These are phyloP conservation scores for Fusarium newnesense DNA, from an alignment of 2,329 filamentous ascomycete genomes.

Conservation along the genomic window DNA sequence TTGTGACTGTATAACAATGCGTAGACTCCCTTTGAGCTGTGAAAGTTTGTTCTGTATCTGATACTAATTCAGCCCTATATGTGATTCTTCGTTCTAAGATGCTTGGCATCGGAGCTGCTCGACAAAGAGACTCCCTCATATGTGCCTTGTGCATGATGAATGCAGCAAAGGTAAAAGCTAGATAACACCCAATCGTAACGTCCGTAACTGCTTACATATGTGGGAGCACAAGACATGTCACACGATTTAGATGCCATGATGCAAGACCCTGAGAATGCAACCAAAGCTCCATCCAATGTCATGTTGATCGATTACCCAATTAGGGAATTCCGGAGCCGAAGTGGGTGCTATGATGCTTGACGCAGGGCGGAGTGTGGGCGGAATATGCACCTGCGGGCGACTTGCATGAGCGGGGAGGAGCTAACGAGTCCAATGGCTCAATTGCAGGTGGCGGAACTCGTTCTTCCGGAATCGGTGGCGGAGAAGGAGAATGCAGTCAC, in stretches of 20 bases:
- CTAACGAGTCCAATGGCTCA: constrained; percentile 26
- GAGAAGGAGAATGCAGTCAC: constrained; percentile 25
- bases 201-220: not conserved
- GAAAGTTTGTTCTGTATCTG: not conserved
- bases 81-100: not conserved
- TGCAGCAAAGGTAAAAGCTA: not conserved
- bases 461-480: constrained; percentile 46
- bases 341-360: constrained; percentile 25
- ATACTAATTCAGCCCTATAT: not conserved
- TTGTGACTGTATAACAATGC: not conserved
- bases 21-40: not conserved
- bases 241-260: constrained; percentile 3
- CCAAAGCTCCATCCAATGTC: constrained; percentile 1
- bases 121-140: constrained; percentile 4
- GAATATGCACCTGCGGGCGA: constrained; percentile 32
- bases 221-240: not conserved
- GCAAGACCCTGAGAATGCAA: constrained; percentile 19
- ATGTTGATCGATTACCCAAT: constrained; percentile 37
- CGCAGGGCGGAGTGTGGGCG: constrained; percentile 40
- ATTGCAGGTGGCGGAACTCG: constrained; percentile 43
- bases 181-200: not conserved
- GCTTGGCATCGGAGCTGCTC: constrained; percentile 16
- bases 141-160: not conserved
- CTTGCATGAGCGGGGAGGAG: constrained; percentile 37
- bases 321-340: constrained; percentile 44